Conservation (phyloP, 768 basidiomycete species). For the Imleria badia region DNA sequence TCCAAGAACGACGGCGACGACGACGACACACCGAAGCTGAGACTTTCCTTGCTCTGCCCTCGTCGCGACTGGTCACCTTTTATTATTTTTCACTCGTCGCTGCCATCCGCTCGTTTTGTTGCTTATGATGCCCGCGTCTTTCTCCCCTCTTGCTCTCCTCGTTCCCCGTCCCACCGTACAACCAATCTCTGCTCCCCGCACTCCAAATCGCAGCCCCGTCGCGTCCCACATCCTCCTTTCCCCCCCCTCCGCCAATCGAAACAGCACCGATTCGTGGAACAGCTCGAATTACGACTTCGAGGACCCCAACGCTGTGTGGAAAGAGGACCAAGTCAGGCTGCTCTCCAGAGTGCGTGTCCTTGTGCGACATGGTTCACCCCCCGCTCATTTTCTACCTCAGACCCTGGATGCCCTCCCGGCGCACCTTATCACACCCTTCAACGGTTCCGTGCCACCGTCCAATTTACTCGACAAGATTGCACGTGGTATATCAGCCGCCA, state of each 20-base stretch:
- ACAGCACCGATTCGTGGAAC: constrained; percentile 84
- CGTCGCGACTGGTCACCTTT: constrained; percentile 12
- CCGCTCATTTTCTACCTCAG: constrained; percentile 29
- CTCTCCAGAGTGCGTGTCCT: constrained; percentile 56
- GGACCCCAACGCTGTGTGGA: constrained; percentile 71
- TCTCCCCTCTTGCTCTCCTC: constrained; percentile 59
- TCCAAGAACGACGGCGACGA: constrained; percentile 21
- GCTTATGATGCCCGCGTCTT: constrained; percentile 40
- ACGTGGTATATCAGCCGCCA: constrained; percentile 69
- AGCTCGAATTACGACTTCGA: constrained; percentile 68
- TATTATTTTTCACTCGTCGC: constrained; percentile 29
- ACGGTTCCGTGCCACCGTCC: constrained; percentile 78
- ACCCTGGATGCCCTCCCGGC: constrained; percentile 81
- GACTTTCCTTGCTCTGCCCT: constrained; percentile 17
- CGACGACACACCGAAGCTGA: constrained; percentile 16
- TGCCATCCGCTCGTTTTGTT: constrained; percentile 50
- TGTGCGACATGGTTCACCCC: background rate
- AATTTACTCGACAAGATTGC: constrained; percentile 88
- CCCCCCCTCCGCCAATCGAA: constrained; percentile 42
- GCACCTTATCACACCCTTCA: constrained; percentile 85
- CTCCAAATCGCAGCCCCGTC: constrained; percentile 57
- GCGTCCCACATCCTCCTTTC: constrained; percentile 54
- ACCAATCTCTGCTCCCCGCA: constrained; percentile 50
- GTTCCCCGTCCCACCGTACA: constrained; percentile 45
- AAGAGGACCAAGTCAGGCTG: constrained; percentile 65